phyloP scores from a whole-genome alignment of 768 basidiomycete species.

The Mycena polygramma region DNA sequence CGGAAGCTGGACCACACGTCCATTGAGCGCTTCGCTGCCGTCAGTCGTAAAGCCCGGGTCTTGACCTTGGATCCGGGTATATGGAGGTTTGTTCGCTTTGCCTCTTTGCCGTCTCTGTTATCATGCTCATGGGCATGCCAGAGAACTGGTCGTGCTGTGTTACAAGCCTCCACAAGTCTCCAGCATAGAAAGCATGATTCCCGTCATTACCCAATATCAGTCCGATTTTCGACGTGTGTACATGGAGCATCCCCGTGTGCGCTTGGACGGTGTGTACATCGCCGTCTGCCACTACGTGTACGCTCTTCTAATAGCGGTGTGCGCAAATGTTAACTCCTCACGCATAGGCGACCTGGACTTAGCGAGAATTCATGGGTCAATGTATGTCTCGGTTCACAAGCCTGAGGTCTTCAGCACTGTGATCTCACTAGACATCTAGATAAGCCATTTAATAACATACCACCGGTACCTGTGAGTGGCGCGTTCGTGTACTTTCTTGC shows the following conservation, averaged over 20 bases:
- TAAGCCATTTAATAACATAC: slow-evolving; percentile 90
- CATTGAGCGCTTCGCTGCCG: slow-evolving; percentile 83
- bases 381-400: slow-evolving; percentile 56
- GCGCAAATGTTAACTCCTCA: slow-evolving; percentile 29
- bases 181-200: slow-evolving; percentile 60
- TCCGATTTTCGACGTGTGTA: slow-evolving; percentile 82
- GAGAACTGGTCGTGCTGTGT: slow-evolving; percentile 71
- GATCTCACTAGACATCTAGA: slow-evolving; percentile 53
- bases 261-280: slow-evolving; percentile 92
- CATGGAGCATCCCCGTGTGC: slow-evolving; percentile 87
- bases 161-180: slow-evolving; percentile 85
- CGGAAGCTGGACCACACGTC: slow-evolving; percentile 72
- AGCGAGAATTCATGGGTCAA: slow-evolving; percentile 92
- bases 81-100: slow-evolving; percentile 72
- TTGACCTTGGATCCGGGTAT: slow-evolving; percentile 76
- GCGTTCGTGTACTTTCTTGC: background rate
- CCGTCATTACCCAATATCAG: slow-evolving; percentile 64
- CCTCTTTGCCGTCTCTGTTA: background rate
- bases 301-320: slow-evolving; percentile 41
- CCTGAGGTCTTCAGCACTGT: slow-evolving; percentile 27
- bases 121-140: slow-evolving; percentile 44
- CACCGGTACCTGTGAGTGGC: slow-evolving; percentile 85
- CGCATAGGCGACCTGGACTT: slow-evolving; percentile 73
- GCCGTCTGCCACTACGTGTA: slow-evolving; percentile 92
- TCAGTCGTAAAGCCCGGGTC: slow-evolving; percentile 81